Evolutionary conservation across 495 filamentous ascomycete genomes (phyloP).

Genomic region (Neurospora pannonica): DNA sequence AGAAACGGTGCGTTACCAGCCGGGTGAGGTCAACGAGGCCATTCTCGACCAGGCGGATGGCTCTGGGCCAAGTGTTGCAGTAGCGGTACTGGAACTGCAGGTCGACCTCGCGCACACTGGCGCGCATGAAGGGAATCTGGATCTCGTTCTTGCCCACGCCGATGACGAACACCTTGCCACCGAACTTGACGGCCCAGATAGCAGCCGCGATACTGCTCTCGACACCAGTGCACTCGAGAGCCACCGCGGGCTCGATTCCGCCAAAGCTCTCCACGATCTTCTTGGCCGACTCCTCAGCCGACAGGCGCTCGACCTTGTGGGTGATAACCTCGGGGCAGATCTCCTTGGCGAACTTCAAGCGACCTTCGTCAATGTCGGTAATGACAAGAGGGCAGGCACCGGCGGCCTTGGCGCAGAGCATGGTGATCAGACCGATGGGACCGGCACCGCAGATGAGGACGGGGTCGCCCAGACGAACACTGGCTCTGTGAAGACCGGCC

Average conservation of each 20-base stretch:
- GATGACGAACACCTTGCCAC: conserved; percentile 88
- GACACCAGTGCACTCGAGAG: conserved; percentile 87
- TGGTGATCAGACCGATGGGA: conserved; percentile 78
- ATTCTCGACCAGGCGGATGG: conserved; percentile 77
- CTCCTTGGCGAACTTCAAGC: conserved; percentile 72
- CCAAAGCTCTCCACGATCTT: conserved; percentile 57
- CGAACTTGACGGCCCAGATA: conserved; percentile 83
- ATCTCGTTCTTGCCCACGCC: conserved; percentile 92
- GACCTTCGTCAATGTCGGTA: conserved; percentile 83
- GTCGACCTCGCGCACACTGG: conserved; percentile 84
- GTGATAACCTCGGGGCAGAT: conserved; percentile 64
- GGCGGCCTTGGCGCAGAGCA: conserved; percentile 72
- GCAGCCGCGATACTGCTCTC: conserved; percentile 76
- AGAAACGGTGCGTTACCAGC: conserved; percentile 80
- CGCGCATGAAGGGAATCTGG: conserved; percentile 85
- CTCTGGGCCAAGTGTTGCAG: conserved; percentile 88
- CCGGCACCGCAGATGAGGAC: conserved; percentile 83
- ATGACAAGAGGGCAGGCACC: conserved; percentile 82
- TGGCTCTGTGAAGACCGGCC: conserved; percentile 70
- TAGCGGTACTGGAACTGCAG: conserved; percentile 95
- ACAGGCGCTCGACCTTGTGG: conserved; percentile 61
- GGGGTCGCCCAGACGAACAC: conserved; percentile 70
- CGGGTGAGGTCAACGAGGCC: conserved; percentile 69
- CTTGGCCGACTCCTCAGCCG: conserved; percentile 60
- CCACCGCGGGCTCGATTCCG: conserved; percentile 64